Conservation (phyloP, 1,139 yeast species). For the Nakaseomyces sp. region DNA sequence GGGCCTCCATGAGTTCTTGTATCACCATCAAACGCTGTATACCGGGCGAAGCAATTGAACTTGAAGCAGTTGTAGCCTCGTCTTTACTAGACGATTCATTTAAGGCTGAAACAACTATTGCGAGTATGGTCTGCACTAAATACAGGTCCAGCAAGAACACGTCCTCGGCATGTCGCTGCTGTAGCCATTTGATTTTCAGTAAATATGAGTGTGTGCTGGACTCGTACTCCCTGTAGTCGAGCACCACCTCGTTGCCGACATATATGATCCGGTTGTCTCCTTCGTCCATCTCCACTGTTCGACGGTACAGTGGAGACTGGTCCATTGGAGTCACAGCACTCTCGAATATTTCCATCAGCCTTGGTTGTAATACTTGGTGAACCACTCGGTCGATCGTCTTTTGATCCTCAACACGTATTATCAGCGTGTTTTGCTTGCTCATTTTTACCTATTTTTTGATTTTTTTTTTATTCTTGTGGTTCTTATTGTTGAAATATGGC, state of each 20-base stretch:
- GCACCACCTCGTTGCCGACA: slow-evolving; percentile 1
- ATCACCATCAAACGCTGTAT: background rate
- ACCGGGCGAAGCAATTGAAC: no score
- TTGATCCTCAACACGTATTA: slow-evolving; percentile 3
- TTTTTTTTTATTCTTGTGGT: no score
- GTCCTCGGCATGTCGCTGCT: background rate
- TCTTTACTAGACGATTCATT: background rate
- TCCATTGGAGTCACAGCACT: background rate
- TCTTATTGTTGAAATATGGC: no score
- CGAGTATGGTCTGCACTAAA: background rate
- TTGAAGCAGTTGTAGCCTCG: background rate
- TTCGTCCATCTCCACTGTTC: slow-evolving; percentile 5
- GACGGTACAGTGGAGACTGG: background rate
- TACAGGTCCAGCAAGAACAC: background rate
- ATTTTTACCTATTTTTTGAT: no score
- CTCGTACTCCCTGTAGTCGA: slow-evolving; percentile 5
- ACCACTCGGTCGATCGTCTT: slow-evolving; percentile 1
- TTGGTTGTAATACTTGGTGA: background rate
- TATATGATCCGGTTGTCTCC: background rate
- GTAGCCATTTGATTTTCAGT: slow-evolving; percentile 4
- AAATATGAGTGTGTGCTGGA: slow-evolving; percentile 1
- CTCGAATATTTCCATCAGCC: slow-evolving; percentile 1
- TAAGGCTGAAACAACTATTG: background rate
- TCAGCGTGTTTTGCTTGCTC: slow-evolving; percentile 5
- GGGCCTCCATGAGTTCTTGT: slow-evolving; percentile 3